phyloP scores from a whole-genome alignment of 768 basidiomycete species.

The Macrocybe gigantea region DNA sequence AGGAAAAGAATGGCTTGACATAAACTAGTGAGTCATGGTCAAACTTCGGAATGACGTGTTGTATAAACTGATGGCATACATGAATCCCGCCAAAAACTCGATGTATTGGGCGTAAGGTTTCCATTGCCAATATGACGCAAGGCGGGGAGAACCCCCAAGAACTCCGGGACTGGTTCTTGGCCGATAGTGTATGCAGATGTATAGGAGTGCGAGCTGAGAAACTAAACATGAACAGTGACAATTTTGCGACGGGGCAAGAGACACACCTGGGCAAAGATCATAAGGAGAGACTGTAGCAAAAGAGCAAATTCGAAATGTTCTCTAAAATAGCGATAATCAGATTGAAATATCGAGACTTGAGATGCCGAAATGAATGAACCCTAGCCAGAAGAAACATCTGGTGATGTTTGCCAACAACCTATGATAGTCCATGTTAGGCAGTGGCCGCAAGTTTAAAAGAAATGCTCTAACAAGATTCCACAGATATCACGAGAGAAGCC shows the following conservation, averaged over 20 bases:
- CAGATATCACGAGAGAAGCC: conserved; percentile 87
- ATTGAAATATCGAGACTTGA: not conserved
- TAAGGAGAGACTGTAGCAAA: conserved; percentile 75
- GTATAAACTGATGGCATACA: conserved; percentile 37
- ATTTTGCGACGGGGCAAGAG: not conserved
- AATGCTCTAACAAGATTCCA: conserved; percentile 60
- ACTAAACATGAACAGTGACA: conserved; percentile 8
- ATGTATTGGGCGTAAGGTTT: conserved; percentile 69
- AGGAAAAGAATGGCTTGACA: conserved; percentile 70
- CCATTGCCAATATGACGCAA: conserved; percentile 86
- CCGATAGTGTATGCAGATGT: conserved; percentile 74
- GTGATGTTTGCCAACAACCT: conserved; percentile 83
- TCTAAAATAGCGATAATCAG: conserved; percentile 17
- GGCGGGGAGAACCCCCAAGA: conserved; percentile 54
- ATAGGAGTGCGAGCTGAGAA: conserved; percentile 64
- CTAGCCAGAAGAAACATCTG: conserved; percentile 89
- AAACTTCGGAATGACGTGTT: conserved; percentile 1
- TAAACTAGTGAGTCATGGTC: conserved; percentile 35
- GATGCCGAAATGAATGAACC: conserved; percentile 26
- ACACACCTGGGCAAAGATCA: conserved; percentile 78
- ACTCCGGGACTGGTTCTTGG: conserved; percentile 56
- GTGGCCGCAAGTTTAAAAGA: conserved; percentile 1
- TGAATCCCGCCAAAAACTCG: conserved; percentile 75
- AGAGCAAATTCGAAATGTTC: conserved; percentile 71
- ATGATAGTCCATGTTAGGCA: conserved; percentile 4